Evolutionary conservation across 306 rosid genomes (phyloP).

Genomic region (Castanea sativa): DNA sequence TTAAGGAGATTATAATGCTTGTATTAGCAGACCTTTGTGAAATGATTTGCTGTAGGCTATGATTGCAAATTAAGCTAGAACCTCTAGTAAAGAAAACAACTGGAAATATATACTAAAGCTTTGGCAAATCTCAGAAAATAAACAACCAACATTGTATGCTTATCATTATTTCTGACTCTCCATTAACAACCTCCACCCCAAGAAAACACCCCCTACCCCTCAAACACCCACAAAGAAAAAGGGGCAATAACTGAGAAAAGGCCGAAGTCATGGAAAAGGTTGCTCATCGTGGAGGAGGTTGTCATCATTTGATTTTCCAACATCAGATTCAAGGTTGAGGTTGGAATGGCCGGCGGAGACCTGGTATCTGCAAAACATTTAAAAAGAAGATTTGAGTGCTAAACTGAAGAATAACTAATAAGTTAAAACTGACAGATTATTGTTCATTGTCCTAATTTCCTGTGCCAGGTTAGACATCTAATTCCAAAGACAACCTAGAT

Average conservation of each 20-base stretch:
- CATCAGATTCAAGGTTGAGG: slow-evolving; percentile 42
- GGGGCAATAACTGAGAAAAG: not conserved
- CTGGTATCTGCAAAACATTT: slow-evolving; percentile 65
- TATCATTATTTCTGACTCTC: not conserved
- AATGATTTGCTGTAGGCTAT: not conserved
- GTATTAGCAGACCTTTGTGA: too few species aligned
- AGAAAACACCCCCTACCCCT: not conserved
- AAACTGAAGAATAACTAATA: not conserved
- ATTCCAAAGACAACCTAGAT: not conserved
- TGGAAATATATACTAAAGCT: not conserved
- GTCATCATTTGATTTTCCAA: slow-evolving; percentile 1
- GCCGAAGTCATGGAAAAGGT: not conserved
- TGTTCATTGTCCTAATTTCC: too few species aligned
- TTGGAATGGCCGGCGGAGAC: slow-evolving; percentile 48
- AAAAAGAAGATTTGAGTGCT: not conserved
- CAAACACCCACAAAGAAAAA: not conserved
- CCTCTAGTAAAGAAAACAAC: not conserved
- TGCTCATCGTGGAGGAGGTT: not conserved
- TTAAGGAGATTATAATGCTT: too few species aligned
- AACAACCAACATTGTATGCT: not conserved
- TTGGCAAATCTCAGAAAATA: slow-evolving; percentile 2
- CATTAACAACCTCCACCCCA: not conserved
- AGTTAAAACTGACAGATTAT: not conserved
- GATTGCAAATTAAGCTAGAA: not conserved
- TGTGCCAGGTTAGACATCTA: too few species aligned